Evolutionary conservation across 306 rosid genomes (phyloP).

Genomic region (Glycine soja): DNA sequence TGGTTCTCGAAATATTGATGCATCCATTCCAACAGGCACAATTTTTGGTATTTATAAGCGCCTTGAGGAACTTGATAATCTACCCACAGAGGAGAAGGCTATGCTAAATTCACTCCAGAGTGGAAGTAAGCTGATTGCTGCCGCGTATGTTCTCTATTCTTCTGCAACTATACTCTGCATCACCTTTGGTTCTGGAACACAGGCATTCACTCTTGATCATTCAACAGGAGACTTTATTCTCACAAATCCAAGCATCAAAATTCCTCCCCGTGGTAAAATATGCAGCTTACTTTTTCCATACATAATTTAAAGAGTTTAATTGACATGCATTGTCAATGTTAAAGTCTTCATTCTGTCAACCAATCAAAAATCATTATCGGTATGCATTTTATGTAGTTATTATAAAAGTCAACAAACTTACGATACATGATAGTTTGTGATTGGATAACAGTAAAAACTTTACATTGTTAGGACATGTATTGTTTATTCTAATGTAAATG

Average conservation of each 20-base stretch:
- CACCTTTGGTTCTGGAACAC: slow-evolving; percentile 93
- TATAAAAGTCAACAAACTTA: background rate
- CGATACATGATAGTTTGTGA: background rate
- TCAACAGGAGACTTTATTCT: slow-evolving; percentile 92
- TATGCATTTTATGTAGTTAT: background rate
- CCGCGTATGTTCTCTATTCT: slow-evolving; percentile 94
- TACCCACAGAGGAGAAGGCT: slow-evolving; percentile 82
- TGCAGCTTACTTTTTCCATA: slow-evolving; percentile 19
- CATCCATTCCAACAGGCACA: slow-evolving; percentile 94
- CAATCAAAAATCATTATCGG: background rate
- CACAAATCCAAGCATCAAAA: slow-evolving; percentile 79
- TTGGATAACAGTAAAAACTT: background rate
- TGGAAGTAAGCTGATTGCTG: slow-evolving; percentile 78
- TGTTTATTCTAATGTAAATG: too few relatives aligned
- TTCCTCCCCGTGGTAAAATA: slow-evolving; percentile 87
- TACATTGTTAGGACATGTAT: too few relatives aligned
- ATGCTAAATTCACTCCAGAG: slow-evolving; percentile 84
- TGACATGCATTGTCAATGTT: background rate
- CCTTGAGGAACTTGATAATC: slow-evolving; percentile 75
- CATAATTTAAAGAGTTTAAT: background rate
- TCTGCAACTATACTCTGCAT: slow-evolving; percentile 89
- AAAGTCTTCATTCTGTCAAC: background rate
- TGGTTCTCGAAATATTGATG: slow-evolving; percentile 91
- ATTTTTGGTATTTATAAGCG: slow-evolving; percentile 91
- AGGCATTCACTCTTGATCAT: slow-evolving; percentile 81